Evolutionary conservation across 805 yeast species (phyloP).

Genomic region (Candida namnaoensis): DNA sequence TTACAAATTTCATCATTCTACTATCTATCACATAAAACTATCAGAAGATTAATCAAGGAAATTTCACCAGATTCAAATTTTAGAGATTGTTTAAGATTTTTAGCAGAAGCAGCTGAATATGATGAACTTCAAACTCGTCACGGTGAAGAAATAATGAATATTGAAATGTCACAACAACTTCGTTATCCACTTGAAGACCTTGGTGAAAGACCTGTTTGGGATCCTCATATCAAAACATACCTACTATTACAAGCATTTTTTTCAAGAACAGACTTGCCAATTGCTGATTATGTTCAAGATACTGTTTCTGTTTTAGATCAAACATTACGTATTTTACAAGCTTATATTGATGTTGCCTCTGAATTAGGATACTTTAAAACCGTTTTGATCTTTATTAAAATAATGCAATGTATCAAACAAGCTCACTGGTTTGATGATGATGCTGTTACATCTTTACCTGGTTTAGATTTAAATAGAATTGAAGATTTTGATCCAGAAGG

Average conservation of each 20-base stretch:
- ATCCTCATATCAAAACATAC: slow-evolving; percentile 78
- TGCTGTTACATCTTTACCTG: slow-evolving; percentile 33
- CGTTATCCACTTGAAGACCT: slow-evolving; percentile 69
- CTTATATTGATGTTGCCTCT: slow-evolving; percentile 82
- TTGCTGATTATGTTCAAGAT: slow-evolving; percentile 82
- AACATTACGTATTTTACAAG: slow-evolving; percentile 87
- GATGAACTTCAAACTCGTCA: slow-evolving; percentile 69
- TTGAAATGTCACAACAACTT: slow-evolving; percentile 65
- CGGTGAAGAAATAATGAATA: slow-evolving; percentile 61
- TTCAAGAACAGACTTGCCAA: slow-evolving; percentile 79
- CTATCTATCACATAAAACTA: slow-evolving; percentile 85
- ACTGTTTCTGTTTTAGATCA: slow-evolving; percentile 91
- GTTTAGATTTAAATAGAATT: slow-evolving; percentile 12
- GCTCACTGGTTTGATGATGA: slow-evolving; percentile 81
- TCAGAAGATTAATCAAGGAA: slow-evolving; percentile 55
- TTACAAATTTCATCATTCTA: slow-evolving; percentile 84
- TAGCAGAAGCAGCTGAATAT: slow-evolving; percentile 82
- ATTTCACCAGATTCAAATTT: slow-evolving; percentile 37
- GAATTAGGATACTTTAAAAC: slow-evolving; percentile 68
- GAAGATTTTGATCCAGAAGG: slow-evolving; percentile 12
- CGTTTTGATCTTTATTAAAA: slow-evolving; percentile 49
- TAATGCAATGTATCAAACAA: slow-evolving; percentile 86
- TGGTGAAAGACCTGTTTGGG: slow-evolving; percentile 62
- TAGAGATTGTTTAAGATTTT: slow-evolving; percentile 81
- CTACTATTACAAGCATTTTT: slow-evolving; percentile 84